Evolutionary conservation across 805 yeast species (phyloP), one percentile per base, ranked within the genome.

Genomic region (Saturnispora zaruensis): DNA sequence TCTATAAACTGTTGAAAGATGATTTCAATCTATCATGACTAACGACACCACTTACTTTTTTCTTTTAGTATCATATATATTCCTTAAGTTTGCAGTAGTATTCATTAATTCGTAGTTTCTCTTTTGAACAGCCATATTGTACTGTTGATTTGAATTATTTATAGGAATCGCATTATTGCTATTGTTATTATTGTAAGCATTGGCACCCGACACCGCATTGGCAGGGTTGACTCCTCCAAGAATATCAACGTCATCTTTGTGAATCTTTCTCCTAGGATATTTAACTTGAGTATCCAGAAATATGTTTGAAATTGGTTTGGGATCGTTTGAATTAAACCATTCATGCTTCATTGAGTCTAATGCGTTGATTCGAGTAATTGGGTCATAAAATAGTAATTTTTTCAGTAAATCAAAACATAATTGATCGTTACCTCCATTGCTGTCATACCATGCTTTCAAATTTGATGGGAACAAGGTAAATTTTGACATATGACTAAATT

Each of bases 261-360:
- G 87, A 28, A 91, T 88, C 57, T 96, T 76, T 56, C 99, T 73
- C 30, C 81, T 76, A 2, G 99, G 98, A 62, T 93, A 93, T 56
- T 78, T 81, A 60, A 81, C 74, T 36, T 72, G 75, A 51, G 82
- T 76, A 1, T 86, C 84, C 52, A 83, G 88, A 65, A 93, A 93
- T 1, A 93, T 91, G 60, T 88, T 87, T 24, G 47, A 16, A 18
- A 75, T 69, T 0, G 88, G 88, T 55, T 72, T 72, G 0, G 95
- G 87, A 26, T 71, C 67, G 48, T 84, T 91, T 13, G n/a, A 3
- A 36, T 77, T 67, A 61, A 93, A 91, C 72, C 84, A 93, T 16
- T 79, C 80, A 66, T 90, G 96, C 8, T 77, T 69, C 53, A 91
- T 63, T 0, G 96, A 84, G 51, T 78, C 79, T 43, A 76, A 75